Conservation (phyloP, 2,329 filamentous ascomycete species). For the Hymenoscyphus scutula region DNA sequence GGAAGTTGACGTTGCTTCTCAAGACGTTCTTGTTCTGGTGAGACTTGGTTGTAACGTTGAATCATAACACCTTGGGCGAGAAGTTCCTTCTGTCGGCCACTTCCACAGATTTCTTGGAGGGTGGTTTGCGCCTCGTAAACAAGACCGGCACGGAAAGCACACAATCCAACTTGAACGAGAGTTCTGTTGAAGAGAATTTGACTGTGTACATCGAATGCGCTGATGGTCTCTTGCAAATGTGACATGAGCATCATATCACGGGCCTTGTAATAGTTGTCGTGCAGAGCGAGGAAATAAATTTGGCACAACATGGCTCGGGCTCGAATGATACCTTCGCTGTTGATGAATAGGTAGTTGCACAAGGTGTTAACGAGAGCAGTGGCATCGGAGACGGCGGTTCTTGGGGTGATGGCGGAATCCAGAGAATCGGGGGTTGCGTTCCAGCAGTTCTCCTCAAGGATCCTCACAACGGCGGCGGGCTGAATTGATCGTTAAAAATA, state of each 20-base stretch:
- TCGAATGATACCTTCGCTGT: conserved; percentile 94
- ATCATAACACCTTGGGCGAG: conserved; percentile 98
- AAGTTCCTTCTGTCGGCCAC: conserved; percentile 95
- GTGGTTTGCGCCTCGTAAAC: conserved; percentile 98
- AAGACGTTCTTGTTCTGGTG: conserved; percentile 93
- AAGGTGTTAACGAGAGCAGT: conserved; percentile 77
- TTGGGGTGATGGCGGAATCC: conserved; percentile 79
- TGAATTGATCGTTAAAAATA: conserved; percentile 36
- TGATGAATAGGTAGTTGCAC: conserved; percentile 89
- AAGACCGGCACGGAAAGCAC: conserved; percentile 94
- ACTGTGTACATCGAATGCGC: conserved; percentile 92
- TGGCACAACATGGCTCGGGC: conserved; percentile 97
- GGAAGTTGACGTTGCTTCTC: conserved; percentile 97
- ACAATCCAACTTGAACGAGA: conserved; percentile 94
- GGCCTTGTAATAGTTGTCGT: conserved; percentile 96
- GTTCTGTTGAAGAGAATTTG: conserved; percentile 99
- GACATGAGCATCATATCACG: conserved; percentile 99
- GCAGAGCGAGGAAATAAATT: conserved; percentile 96
- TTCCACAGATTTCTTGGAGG: conserved; percentile 96
- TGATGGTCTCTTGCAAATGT: conserved; percentile 94
- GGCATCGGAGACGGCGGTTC: conserved; percentile 65
- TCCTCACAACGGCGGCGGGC: conserved; percentile 88
- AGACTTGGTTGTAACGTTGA: conserved; percentile 93
- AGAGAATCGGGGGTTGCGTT: conserved; percentile 68
- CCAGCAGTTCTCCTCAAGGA: conserved; percentile 93